Base-by-base conservation (phyloP, 2,329 filamentous ascomycete genomes). In the Verticillium dahliae region DNA sequence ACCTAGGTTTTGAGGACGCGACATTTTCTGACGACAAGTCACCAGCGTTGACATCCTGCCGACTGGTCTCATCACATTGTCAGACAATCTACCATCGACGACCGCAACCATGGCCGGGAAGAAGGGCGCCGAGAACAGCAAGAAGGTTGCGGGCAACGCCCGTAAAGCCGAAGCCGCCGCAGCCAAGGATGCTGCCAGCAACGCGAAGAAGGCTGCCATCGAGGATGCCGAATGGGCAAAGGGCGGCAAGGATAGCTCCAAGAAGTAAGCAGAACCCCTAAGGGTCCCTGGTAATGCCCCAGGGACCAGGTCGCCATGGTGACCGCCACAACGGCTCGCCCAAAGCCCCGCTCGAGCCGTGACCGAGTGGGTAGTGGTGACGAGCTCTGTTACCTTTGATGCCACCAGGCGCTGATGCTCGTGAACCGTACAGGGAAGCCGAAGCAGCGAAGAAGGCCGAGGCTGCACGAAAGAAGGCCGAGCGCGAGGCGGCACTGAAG, bases 151-250 rank as follows among this genome's bases (percentile, higher is more conserved):
- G 9, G 95, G 94, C 66, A 92, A 97, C 75, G 92, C 93, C 65
- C 85, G 92, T 78, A 98, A 99, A 82, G 92, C 92, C 65, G 92
- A 97, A 57, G 88, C 87, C 3, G 94, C 92, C 1, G 90, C 91
- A 9, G 78, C 84, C 61, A 98, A 98, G 78, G 83, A 88, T 62
- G 91, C 91, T 0, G 86, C 76, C 3, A 87, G 88, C 63, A 84
- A 91, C 45, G 78, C 83, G 41, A 88, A 88, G 76, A 84, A 81
- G 60, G 86, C 86, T 4, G 84, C 80, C 2, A 85, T 75, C 34
- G 94, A 97, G 70, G 84, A 88, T 4, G 81, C 84, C 60, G 82
- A 96, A 69, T 99, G 95, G 95, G 70, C 82, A 11, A 92, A 95
- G 76, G 95, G 95, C 50, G 75, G 91, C 60, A 99, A 98, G 80